A percentile compares a stretch with the other conserved stretches of the same genome.
Evolutionary conservation across 2,329 filamentous ascomycete species (phyloP).

Genomic region (Daldinia eschscholtzii): DNA sequence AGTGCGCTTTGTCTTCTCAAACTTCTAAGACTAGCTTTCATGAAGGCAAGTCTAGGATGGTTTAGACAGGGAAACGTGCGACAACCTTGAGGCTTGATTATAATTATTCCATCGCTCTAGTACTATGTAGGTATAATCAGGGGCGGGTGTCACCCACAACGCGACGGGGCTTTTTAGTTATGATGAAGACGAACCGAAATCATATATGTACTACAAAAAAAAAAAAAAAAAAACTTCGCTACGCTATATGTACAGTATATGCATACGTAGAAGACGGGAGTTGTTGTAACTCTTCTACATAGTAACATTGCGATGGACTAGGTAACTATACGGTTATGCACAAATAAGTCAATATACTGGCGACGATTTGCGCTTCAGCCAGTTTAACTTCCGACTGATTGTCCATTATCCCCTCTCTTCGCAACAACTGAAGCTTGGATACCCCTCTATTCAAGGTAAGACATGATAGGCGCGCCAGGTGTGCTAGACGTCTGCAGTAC

Average conservation of each 20-base stretch:
- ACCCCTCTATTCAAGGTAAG: slow-evolving; percentile 18
- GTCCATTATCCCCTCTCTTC: background rate
- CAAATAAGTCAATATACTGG: background rate
- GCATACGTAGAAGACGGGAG: background rate
- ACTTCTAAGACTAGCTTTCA: slow-evolving; percentile 24
- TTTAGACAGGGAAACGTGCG: slow-evolving; percentile 26
- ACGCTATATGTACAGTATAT: background rate
- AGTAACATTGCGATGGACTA: background rate
- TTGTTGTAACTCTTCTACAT: background rate
- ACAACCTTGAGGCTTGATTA: slow-evolving; percentile 14
- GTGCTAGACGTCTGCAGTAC: background rate
- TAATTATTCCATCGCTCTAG: slow-evolving; percentile 4
- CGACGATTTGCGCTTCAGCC: background rate
- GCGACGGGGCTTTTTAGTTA: slow-evolving; percentile 14
- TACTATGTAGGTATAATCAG: slow-evolving; percentile 24
- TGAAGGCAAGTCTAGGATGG: slow-evolving; percentile 24
- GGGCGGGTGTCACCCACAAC: slow-evolving; percentile 20
- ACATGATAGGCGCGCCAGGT: slow-evolving; percentile 10
- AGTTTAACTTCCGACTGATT: slow-evolving; percentile 5
- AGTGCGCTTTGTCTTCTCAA: slow-evolving; percentile 23
- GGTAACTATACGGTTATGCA: background rate
- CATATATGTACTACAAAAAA: background rate
- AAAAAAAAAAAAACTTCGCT: background rate
- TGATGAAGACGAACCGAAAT: slow-evolving; percentile 16
- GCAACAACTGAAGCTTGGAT: background rate